Evolutionary conservation across 371 early-diverging fungal genomes (phyloP).

Genomic region (Gilbertella persicaria): DNA sequence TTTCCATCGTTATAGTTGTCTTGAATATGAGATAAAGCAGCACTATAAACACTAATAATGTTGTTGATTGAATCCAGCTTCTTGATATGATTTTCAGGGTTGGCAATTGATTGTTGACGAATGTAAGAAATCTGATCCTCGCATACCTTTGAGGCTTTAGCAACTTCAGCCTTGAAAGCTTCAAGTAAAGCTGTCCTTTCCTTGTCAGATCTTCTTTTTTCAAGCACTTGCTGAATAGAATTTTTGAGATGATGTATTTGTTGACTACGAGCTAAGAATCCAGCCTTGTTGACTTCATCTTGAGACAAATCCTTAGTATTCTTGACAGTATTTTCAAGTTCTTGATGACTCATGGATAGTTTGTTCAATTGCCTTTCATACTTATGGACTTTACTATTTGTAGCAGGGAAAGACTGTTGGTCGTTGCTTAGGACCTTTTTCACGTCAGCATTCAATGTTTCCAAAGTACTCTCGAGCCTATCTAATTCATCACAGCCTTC

Average conservation of each 20-base stretch:
- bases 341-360: conserved; percentile 17
- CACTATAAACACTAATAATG: conserved; percentile 36
- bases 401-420: neutral
- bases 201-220: conserved; percentile 24
- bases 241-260: conserved; percentile 3
- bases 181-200: conserved; percentile 27
- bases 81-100: conserved; percentile 41
- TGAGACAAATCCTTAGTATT: conserved; percentile 16
- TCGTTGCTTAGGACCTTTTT: neutral
- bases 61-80: conserved; percentile 36
- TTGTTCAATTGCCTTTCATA: conserved; percentile 15
- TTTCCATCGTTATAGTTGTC: conserved; percentile 35
- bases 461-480: conserved; percentile 15
- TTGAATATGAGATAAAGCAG: conserved; percentile 29
- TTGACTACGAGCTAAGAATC: conserved; percentile 22
- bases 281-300: conserved; percentile 18
- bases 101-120: conserved; percentile 38
- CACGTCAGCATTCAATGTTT: conserved; percentile 11
- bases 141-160: conserved; percentile 26
- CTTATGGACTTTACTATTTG: conserved; percentile 18
- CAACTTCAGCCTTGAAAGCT: conserved; percentile 19
- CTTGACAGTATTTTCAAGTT: conserved; percentile 22
- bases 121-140: conserved; percentile 45
- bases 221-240: conserved; percentile 17
- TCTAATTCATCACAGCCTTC: conserved; percentile 26